phyloP scores from a whole-genome alignment of 768 basidiomycete species.

The Pholiota microspora region DNA sequence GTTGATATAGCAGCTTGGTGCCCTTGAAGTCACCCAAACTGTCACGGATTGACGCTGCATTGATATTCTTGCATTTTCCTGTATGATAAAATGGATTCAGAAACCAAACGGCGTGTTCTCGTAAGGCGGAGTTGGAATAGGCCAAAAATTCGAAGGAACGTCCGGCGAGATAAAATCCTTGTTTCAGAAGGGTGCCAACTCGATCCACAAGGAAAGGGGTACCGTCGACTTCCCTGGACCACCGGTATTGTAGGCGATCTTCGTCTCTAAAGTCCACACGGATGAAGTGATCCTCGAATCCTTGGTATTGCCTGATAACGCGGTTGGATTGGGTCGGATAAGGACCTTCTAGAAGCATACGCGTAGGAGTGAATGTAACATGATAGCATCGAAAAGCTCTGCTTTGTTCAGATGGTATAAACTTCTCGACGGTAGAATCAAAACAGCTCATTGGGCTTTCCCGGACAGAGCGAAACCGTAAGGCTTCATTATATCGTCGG shows the following conservation, averaged over 20 bases:
- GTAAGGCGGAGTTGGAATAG: conserved; percentile 76
- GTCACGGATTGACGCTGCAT: conserved; percentile 56
- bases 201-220: conserved; percentile 51
- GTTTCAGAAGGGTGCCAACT: conserved; percentile 56
- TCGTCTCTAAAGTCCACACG: conserved; percentile 87
- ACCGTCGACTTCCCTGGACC: conserved; percentile 67
- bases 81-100: conserved; percentile 54
- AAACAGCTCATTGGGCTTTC: conserved; percentile 46
- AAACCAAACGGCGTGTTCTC: conserved; percentile 84
- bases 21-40: conserved; percentile 68
- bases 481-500: conserved; percentile 48
- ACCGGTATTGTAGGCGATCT: conserved; percentile 69
- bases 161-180: conserved; percentile 70
- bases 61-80: conserved; percentile 38
- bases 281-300: conserved; percentile 66
- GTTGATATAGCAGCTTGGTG: conserved; percentile 43
- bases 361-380: conserved; percentile 74
- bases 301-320: conserved; percentile 66
- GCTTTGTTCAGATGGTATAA: no score
- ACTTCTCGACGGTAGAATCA: conserved; percentile 24
- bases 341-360: conserved; percentile 74
- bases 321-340: conserved; percentile 76
- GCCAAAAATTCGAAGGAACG: conserved; percentile 77
- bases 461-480: conserved; percentile 39
- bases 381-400: conserved; percentile 69